Conservation (phyloP, 345 rosid species). For the Populus alba region DNA sequence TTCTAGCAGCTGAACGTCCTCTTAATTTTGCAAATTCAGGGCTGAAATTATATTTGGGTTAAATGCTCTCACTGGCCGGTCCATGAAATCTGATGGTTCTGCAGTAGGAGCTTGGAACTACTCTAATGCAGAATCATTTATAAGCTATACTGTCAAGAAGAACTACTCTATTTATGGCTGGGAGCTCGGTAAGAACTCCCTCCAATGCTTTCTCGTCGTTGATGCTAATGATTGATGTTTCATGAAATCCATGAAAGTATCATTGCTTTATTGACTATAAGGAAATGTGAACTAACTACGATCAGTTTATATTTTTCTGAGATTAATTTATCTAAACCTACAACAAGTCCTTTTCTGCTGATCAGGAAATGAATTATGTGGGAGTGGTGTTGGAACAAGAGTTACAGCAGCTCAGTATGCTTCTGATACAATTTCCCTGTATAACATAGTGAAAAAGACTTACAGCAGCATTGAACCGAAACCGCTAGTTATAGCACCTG, state of each 20-base stretch:
- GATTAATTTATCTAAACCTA: background rate
- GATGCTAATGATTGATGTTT: background rate
- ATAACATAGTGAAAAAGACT: slow-evolving; percentile 42
- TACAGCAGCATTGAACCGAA: slow-evolving; percentile 44
- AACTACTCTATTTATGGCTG: slow-evolving; percentile 57
- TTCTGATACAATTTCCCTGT: slow-evolving; percentile 54
- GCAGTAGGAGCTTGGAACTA: slow-evolving; percentile 73
- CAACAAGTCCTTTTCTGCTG: background rate
- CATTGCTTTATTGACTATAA: background rate
- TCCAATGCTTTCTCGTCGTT: background rate
- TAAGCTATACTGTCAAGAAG: slow-evolving; percentile 50
- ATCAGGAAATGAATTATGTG: slow-evolving; percentile 84
- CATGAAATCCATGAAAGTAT: background rate
- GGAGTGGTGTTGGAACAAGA: slow-evolving; percentile 71
- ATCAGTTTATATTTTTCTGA: background rate
- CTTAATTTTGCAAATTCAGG: slow-evolving; percentile 33
- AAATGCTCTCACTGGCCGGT: slow-evolving; percentile 64
- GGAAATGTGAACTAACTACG: background rate
- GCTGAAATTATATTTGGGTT: slow-evolving; percentile 71
- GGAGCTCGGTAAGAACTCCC: slow-evolving; percentile 70
- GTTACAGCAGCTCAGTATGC: slow-evolving; percentile 75
- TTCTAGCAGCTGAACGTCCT: background rate
- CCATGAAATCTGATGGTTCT: slow-evolving; percentile 38
- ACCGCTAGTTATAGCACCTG: slow-evolving; percentile 79
- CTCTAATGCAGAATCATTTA: slow-evolving; percentile 69